Conservation (phyloP, 2,329 filamentous ascomycete genomes). For the Fonsecaea multimorphosa region DNA sequence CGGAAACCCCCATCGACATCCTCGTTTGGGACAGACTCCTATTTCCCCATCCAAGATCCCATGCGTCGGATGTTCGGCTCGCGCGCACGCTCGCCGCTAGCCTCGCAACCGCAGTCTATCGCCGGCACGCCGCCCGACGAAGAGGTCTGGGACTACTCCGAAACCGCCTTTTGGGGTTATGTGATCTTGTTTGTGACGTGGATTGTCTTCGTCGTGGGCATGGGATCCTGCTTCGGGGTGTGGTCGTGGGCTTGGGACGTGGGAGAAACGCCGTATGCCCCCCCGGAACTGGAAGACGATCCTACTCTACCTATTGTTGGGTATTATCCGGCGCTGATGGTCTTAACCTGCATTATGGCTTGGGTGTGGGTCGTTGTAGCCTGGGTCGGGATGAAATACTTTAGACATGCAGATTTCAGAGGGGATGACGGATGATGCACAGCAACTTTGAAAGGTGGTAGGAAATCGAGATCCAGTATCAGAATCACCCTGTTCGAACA, state of each 20-base stretch:
- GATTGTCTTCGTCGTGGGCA: slow-evolving; percentile 94
- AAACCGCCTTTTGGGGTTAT: slow-evolving; percentile 99
- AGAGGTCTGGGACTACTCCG: slow-evolving; percentile 84
- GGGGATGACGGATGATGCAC: slow-evolving; percentile 55
- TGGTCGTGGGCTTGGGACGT: slow-evolving; percentile 99
- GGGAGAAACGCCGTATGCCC: slow-evolving; percentile 91
- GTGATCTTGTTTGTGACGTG: slow-evolving; percentile 88
- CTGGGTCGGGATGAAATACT: slow-evolving; percentile 99
- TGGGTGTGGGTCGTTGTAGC: slow-evolving; percentile 99
- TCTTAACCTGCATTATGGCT: slow-evolving; percentile 92
- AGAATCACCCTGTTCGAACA: neutral
- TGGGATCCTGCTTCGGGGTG: slow-evolving; percentile 91
- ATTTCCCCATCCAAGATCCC: slow-evolving; percentile 58
- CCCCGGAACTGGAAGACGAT: slow-evolving; percentile 93
- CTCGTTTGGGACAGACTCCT: slow-evolving; percentile 63
- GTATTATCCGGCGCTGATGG: slow-evolving; percentile 94
- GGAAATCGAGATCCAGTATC: neutral
- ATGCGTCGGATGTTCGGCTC: slow-evolving; percentile 40
- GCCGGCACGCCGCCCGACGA: slow-evolving; percentile 35
- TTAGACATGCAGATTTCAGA: slow-evolving; percentile 92
- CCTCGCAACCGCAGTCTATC: slow-evolving; percentile 47
- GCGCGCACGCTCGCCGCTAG: slow-evolving; percentile 49
- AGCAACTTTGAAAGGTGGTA: neutral
- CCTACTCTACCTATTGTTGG: slow-evolving; percentile 92
- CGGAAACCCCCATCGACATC: slow-evolving; percentile 42